Evolutionary conservation across 164 flowering plant genomes (phyloP).

Genomic region (Macadamia integrifolia): DNA sequence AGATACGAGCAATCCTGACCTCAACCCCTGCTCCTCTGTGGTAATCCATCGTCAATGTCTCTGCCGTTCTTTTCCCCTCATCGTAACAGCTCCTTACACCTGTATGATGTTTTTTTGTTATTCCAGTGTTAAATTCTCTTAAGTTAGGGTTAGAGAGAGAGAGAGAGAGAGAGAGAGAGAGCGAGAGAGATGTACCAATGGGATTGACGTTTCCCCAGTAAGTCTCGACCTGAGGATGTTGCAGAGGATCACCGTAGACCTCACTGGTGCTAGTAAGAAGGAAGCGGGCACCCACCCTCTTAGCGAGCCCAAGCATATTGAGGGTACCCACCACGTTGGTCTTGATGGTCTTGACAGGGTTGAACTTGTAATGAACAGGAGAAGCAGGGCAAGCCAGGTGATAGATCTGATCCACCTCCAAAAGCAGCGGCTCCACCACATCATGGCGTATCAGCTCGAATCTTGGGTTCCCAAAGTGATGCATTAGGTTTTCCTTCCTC

Average conservation of each 20-base stretch:
- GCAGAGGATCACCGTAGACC: slow-evolving; percentile 96
- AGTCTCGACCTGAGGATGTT: slow-evolving; percentile 90
- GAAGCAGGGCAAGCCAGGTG: slow-evolving; percentile 94
- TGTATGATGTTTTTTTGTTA: slow-evolving; percentile 15
- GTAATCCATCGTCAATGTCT: slow-evolving; percentile 82
- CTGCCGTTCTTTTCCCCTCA: slow-evolving; percentile 85
- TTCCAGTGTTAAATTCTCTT: too few relatives aligned
- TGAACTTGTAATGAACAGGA: slow-evolving; percentile 90
- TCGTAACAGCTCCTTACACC: slow-evolving; percentile 93
- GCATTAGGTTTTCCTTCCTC: slow-evolving; percentile 80
- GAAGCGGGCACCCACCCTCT: slow-evolving; percentile 90
- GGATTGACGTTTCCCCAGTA: slow-evolving; percentile 99
- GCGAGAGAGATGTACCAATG: slow-evolving; percentile 46
- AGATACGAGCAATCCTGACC: slow-evolving; percentile 95
- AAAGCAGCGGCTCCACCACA: slow-evolving; percentile 75
- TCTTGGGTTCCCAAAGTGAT: slow-evolving; percentile 80
- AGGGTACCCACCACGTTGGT: slow-evolving; percentile 96
- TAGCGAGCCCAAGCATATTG: slow-evolving; percentile 95
- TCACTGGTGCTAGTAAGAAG: slow-evolving; percentile 97
- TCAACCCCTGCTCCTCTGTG: slow-evolving; percentile 86
- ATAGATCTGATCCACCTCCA: slow-evolving; percentile 95
- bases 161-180: neutral
- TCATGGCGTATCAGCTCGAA: slow-evolving; percentile 90
- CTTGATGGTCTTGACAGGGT: slow-evolving; percentile 95
- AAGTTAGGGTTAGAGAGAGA: neutral